These are phyloP conservation scores for Chlamydomonas eustigma DNA, from an alignment of 139 green algal genomes.

Conservation along the genomic window DNA sequence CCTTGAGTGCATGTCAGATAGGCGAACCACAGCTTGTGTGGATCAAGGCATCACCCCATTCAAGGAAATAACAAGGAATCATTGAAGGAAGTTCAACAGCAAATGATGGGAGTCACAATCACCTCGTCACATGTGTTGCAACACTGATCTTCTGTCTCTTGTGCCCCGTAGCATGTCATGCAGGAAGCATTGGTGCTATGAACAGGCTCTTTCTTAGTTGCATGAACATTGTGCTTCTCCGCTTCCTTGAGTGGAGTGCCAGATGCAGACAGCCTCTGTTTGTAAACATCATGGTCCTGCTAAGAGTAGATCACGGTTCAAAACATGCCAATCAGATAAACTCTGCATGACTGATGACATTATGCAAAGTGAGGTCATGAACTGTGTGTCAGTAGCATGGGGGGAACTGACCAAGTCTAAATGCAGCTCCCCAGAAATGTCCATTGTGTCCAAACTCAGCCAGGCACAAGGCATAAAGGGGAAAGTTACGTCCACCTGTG, in stretches of 20 bases:
- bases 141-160: slow-evolving; percentile 66
- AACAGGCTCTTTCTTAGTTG: slow-evolving; percentile 27
- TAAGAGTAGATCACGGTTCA: background rate
- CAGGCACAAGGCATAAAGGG: slow-evolving; percentile 83
- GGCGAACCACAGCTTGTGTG: too few relatives aligned
- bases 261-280: slow-evolving; percentile 54
- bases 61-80: too few relatives aligned
- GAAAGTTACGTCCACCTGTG: slow-evolving; percentile 91
- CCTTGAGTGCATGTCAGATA: too few relatives aligned
- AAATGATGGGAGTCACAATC: too few relatives aligned
- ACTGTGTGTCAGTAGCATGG: background rate
- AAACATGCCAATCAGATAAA: too few relatives aligned
- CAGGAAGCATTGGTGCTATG: slow-evolving; percentile 45
- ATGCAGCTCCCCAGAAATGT: slow-evolving; percentile 91
- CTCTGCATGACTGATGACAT: background rate
- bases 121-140: slow-evolving; percentile 96
- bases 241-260: slow-evolving; percentile 57
- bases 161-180: slow-evolving; percentile 91
- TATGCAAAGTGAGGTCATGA: background rate
- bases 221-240: slow-evolving; percentile 56
- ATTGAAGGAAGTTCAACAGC: too few relatives aligned
- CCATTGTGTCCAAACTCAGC: slow-evolving; percentile 94
- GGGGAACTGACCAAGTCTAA: slow-evolving; percentile 74
- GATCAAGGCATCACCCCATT: too few relatives aligned
- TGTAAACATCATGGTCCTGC: slow-evolving; percentile 81